Conservation (phyloP, 345 rosid genomes). For the Citropsis articulata region DNA sequence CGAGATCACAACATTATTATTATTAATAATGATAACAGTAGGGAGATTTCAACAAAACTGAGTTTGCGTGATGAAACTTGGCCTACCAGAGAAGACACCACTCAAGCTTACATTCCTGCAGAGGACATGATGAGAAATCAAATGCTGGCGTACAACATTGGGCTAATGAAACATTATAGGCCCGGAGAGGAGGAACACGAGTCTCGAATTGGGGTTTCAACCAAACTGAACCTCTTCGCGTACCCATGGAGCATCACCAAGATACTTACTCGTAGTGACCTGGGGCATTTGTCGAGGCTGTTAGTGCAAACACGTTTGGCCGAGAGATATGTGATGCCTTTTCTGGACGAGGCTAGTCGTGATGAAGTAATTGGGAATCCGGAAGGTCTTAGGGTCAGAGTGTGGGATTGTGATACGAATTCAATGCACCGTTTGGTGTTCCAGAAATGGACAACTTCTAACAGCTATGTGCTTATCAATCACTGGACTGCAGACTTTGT, state of each 20-base stretch:
- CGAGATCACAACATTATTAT: too few species aligned
- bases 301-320: background rate
- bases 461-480: background rate
- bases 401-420: conserved; percentile 9
- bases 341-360: background rate
- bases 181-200: background rate
- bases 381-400: background rate
- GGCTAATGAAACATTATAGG: background rate
- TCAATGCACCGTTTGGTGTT: conserved; percentile 10
- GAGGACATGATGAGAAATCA: too few species aligned
- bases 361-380: background rate
- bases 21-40: too few species aligned
- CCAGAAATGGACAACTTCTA: background rate
- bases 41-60: background rate
- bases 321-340: background rate
- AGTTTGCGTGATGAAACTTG: background rate
- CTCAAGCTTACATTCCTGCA: background rate
- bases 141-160: background rate
- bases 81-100: background rate
- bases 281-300: background rate
- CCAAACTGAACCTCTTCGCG: background rate
- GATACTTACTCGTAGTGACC: background rate
- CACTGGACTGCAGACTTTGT: conserved; percentile 8
- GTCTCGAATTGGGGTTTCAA: background rate
- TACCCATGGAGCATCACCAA: background rate